Conservation (phyloP, 768 basidiomycete species). For the Baorangia bicolor region DNA sequence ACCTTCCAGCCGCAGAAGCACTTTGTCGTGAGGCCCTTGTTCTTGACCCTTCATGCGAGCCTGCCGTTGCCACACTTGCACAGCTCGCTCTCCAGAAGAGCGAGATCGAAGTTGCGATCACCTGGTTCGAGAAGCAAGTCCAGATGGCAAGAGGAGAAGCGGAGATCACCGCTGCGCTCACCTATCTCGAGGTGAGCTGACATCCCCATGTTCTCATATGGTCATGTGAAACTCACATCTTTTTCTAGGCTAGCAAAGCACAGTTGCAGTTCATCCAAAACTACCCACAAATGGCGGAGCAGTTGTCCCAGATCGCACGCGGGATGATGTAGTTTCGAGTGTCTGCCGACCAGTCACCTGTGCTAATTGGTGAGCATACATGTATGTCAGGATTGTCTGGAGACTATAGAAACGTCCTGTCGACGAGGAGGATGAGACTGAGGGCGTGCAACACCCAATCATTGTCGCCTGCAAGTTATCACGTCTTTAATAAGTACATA, state of each 20-base stretch:
- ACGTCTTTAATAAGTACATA: slow-evolving; percentile 5
- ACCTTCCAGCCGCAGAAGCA: slow-evolving; percentile 75
- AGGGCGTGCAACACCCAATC: background rate
- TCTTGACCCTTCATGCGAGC: slow-evolving; percentile 93
- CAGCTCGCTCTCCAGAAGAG: slow-evolving; percentile 91
- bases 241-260: slow-evolving; percentile 71
- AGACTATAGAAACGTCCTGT: slow-evolving; percentile 15
- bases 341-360: background rate
- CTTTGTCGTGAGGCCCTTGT: slow-evolving; percentile 86
- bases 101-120: slow-evolving; percentile 81
- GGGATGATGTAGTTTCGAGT: slow-evolving; percentile 32
- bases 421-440: slow-evolving; percentile 2
- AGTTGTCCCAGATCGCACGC: slow-evolving; percentile 51
- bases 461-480: slow-evolving; percentile 5
- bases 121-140: slow-evolving; percentile 81
- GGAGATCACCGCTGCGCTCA: slow-evolving; percentile 77
- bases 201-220: background rate
- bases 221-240: background rate
- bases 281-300: slow-evolving; percentile 83
- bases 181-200: slow-evolving; percentile 69
- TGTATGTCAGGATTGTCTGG: slow-evolving; percentile 13
- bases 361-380: slow-evolving; percentile 3
- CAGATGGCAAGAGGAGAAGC: slow-evolving; percentile 88
- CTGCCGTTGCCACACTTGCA: slow-evolving; percentile 93
- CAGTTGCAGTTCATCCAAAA: slow-evolving; percentile 81